These are phyloP conservation scores for Fonsecaea pedrosoi DNA, from an alignment of 2,329 filamentous ascomycete genomes.

Conservation along the genomic window DNA sequence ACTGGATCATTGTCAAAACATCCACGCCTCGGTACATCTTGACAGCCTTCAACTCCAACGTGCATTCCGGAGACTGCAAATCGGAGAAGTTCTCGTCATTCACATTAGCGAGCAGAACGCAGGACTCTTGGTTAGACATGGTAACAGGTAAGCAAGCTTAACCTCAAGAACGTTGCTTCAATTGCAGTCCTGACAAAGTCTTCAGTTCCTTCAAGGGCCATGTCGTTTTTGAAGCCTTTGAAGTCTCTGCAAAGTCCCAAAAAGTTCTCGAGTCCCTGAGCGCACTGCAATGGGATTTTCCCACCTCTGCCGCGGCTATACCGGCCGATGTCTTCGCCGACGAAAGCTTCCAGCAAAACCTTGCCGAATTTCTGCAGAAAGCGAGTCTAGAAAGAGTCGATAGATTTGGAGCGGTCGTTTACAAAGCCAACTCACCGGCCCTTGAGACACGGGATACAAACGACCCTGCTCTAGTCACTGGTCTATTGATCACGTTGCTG, in stretches of 20 bases:
- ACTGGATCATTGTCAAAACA: constrained; percentile 15
- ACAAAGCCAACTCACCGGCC: constrained; percentile 59
- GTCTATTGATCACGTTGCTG: constrained; percentile 67
- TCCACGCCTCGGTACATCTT: constrained; percentile 16
- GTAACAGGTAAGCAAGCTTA: constrained; percentile 45
- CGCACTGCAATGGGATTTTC: constrained; percentile 66
- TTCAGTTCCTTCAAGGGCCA: constrained; percentile 35
- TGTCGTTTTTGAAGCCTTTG: constrained; percentile 66
- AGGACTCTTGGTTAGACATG: constrained; percentile 52
- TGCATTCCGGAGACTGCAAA: constrained; percentile 42
- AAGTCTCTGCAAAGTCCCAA: constrained; percentile 62
- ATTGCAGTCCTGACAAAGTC: constrained; percentile 5
- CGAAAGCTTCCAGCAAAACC: constrained; percentile 53
- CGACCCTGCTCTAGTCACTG: constrained; percentile 63
- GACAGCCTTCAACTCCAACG: constrained; percentile 17
- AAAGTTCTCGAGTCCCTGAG: constrained; percentile 58
- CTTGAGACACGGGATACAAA: constrained; percentile 65
- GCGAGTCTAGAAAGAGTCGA: constrained; percentile 62
- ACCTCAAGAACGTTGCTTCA: not conserved
- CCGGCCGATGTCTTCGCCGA: constrained; percentile 50
- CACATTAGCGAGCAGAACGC: constrained; percentile 59
- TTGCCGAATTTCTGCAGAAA: constrained; percentile 63
- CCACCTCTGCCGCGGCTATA: constrained; percentile 60
- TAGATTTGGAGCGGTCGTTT: constrained; percentile 58
- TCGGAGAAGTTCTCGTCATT: constrained; percentile 49